phyloP scores from a whole-genome alignment of 164 flowering plant species.

The Kalanchoe fedtschenkoi region DNA sequence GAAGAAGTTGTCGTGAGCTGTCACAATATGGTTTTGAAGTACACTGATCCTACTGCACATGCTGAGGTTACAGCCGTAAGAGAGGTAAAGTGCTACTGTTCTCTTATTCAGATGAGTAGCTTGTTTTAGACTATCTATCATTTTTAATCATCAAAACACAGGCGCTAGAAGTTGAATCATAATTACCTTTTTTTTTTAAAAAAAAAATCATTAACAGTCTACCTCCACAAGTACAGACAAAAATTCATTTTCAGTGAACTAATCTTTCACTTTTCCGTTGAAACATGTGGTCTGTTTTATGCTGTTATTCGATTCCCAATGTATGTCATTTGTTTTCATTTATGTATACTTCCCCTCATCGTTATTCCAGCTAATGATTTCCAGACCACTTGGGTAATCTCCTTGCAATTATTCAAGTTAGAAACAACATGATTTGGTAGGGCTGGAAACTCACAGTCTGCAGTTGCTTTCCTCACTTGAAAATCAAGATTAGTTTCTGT shows the following conservation, averaged over 20 bases:
- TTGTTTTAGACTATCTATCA: not conserved
- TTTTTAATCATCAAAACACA: not conserved
- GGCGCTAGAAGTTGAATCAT: not conserved
- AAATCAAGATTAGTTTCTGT: not conserved
- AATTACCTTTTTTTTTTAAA: not conserved
- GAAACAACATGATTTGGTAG: not conserved
- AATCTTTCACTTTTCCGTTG: not conserved
- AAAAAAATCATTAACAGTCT: not conserved
- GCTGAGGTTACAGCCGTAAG: slow-evolving; percentile 95
- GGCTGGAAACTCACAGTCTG: not conserved
- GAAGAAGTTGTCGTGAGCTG: slow-evolving; percentile 83
- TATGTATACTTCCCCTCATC: not conserved
- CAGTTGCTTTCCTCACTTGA: not conserved
- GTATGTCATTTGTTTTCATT: not conserved
- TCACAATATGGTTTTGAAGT: slow-evolving; percentile 81
- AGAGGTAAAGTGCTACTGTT: slow-evolving; percentile 48
- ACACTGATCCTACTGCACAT: slow-evolving; percentile 96
- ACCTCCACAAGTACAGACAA: not conserved
- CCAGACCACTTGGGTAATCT: not conserved
- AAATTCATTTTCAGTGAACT: not conserved
- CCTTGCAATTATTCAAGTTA: not conserved
- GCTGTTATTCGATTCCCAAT: not conserved
- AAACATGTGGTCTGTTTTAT: not conserved
- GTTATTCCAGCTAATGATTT: not conserved
- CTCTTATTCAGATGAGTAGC: not conserved